A percentile compares a stretch with the other conserved stretches of the same genome.
These are phyloP conservation scores for Ophiostoma himal-ulmi DNA, from an alignment of 2,329 filamentous ascomycete genomes.

Conservation along the genomic window DNA sequence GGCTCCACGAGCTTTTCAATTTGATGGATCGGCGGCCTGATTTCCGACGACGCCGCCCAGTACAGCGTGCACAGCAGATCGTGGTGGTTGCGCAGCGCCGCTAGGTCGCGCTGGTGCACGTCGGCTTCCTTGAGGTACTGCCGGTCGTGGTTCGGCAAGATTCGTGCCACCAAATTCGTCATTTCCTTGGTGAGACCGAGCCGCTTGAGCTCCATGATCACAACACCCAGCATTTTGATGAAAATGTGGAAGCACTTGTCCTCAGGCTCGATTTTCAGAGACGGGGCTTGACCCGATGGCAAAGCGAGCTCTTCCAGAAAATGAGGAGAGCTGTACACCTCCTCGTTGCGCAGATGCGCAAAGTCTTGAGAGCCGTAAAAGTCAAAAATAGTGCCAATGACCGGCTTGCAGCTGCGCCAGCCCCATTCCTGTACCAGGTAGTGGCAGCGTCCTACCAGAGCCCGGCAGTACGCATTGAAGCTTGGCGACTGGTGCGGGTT, in stretches of 20 bases:
- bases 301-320: slow-evolving; percentile 53
- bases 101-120: slow-evolving; percentile 55
- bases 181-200: slow-evolving; percentile 51
- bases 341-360: slow-evolving; percentile 59
- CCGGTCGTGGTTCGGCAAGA: slow-evolving; percentile 60
- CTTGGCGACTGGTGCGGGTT: slow-evolving; percentile 51
- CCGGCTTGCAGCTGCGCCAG: slow-evolving; percentile 53
- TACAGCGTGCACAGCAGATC: slow-evolving; percentile 62
- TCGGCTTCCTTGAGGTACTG: slow-evolving; percentile 58
- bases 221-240: slow-evolving; percentile 56
- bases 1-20: slow-evolving; percentile 56
- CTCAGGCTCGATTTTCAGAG: slow-evolving; percentile 45
- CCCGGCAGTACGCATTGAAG: slow-evolving; percentile 61
- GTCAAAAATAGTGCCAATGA: slow-evolving; percentile 59
- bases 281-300: slow-evolving; percentile 35
- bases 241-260: slow-evolving; percentile 64
- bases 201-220: slow-evolving; percentile 47
- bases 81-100: slow-evolving; percentile 61
- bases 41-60: slow-evolving; percentile 53
- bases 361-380: slow-evolving; percentile 60
- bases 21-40: slow-evolving; percentile 48
- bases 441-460: slow-evolving; percentile 55
- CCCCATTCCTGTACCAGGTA: slow-evolving; percentile 60
- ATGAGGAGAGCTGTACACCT: slow-evolving; percentile 53
- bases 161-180: slow-evolving; percentile 54